Conservation (phyloP, 257 asterid species). For the Rhazya stricta region DNA sequence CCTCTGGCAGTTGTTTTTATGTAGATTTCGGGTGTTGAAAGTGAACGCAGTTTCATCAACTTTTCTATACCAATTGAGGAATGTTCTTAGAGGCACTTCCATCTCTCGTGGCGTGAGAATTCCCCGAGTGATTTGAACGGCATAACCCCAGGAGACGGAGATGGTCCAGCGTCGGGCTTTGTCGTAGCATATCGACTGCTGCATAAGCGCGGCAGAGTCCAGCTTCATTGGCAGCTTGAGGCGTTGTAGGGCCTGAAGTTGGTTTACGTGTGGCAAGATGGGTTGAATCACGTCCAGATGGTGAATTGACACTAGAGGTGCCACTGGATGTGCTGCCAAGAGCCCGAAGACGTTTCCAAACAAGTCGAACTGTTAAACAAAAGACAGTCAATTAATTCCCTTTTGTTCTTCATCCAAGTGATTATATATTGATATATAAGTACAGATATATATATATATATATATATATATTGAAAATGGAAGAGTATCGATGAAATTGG, state of each 20-base stretch:
- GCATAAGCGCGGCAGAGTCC: constrained; percentile 44
- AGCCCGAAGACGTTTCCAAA: constrained; percentile 36
- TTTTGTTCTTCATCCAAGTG: too few species aligned
- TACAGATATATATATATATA: too few species aligned
- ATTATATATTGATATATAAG: too few species aligned
- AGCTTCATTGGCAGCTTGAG: constrained; percentile 27
- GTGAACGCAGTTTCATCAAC: constrained; percentile 19
- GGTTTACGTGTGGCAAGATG: constrained; percentile 34
- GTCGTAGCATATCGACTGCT: constrained; percentile 52
- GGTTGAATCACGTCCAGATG: constrained; percentile 46
- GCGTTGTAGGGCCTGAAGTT: constrained; percentile 22
- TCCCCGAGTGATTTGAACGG: constrained; percentile 35
- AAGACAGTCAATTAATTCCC: background rate
- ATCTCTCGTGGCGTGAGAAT: constrained; percentile 29
- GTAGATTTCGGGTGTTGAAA: constrained; percentile 34
- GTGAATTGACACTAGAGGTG: constrained; percentile 46
- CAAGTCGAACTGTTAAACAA: constrained; percentile 37
- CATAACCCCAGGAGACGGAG: constrained; percentile 46
- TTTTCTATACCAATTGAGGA: constrained; percentile 33
- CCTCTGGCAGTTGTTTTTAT: constrained; percentile 25
- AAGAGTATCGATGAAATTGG: too few species aligned
- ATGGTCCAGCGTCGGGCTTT: constrained; percentile 33
- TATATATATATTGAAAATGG: too few species aligned
- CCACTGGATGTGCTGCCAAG: constrained; percentile 42
- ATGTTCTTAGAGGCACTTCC: constrained; percentile 37